A percentile compares a stretch with the other conserved stretches of the same genome.
These are phyloP conservation scores for Haplographium delicatum DNA, from an alignment of 495 filamentous ascomycete genomes.

Conservation along the genomic window DNA sequence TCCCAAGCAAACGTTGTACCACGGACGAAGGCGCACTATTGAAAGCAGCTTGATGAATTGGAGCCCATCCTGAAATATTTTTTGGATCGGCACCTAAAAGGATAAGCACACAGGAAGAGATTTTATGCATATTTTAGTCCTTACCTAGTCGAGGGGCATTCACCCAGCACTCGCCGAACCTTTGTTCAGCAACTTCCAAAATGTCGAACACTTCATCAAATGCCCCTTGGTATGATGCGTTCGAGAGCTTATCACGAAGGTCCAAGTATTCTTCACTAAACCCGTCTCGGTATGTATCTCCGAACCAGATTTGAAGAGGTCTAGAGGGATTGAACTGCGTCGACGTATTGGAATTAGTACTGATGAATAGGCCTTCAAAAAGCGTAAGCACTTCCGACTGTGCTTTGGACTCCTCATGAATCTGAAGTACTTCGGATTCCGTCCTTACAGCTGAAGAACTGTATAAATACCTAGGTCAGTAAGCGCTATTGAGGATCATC, in stretches of 20 bases:
- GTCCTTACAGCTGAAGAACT: constrained; percentile 5
- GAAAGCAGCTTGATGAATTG: constrained; percentile 9
- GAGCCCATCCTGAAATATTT: not conserved
- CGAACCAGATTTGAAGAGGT: constrained; percentile 5
- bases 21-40: not conserved
- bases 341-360: not conserved
- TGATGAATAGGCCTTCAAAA: not conserved
- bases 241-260: constrained; percentile 2
- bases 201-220: not conserved
- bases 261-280: not conserved
- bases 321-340: not conserved
- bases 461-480: not conserved
- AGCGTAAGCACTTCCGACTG: not conserved
- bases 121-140: too few species aligned
- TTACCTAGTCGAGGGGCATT: constrained; percentile 7
- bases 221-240: constrained; percentile 1
- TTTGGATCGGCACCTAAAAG: not conserved
- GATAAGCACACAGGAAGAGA: too few species aligned
- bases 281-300: constrained; percentile 3
- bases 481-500: not conserved
- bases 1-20: not conserved
- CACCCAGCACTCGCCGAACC: constrained; percentile 7
- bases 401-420: not conserved
- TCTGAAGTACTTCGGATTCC: not conserved
- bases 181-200: not conserved